Conservation (phyloP, 1,139 yeast species). For the Debaryomyces sp. region DNA sequence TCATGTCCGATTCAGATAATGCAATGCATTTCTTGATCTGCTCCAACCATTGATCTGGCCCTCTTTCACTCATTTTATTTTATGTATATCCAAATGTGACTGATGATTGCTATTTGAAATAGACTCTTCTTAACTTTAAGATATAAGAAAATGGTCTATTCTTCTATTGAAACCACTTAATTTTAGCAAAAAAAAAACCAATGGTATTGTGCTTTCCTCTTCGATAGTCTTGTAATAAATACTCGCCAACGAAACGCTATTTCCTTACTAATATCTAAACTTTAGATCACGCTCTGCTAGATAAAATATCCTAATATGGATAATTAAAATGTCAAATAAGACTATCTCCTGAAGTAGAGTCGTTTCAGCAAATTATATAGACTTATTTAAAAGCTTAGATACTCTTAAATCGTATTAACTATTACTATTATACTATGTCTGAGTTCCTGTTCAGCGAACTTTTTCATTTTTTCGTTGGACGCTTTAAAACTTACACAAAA, state of each 20-base stretch:
- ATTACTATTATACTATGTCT: not conserved
- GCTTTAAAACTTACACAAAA: slow-evolving; percentile 7
- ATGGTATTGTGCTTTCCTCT: not conserved
- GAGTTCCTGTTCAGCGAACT: slow-evolving; percentile 3
- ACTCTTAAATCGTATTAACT: not conserved
- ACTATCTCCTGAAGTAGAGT: not conserved
- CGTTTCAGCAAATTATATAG: not conserved
- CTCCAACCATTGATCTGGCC: slow-evolving; percentile 96
- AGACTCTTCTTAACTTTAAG: not conserved
- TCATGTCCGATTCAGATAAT: slow-evolving; percentile 91
- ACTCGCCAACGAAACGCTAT: not conserved
- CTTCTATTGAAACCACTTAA: not conserved
- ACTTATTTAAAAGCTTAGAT: not conserved
- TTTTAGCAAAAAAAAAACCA: not conserved
- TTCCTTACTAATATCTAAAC: not conserved
- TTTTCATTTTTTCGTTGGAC: slow-evolving; percentile 3
- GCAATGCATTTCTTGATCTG: slow-evolving; percentile 89
- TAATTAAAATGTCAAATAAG: not conserved
- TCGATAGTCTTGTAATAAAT: not conserved
- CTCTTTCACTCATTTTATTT: slow-evolving; percentile 65
- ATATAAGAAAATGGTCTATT: not conserved
- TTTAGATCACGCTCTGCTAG: not conserved
- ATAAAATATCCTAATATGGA: not conserved
- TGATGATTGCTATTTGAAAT: not conserved
- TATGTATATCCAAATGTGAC: not conserved